Percentiles rank a stretch among this genome's conserved stretches.
These are phyloP conservation scores for Cladosporium sp. DNA, from an alignment of 2,329 filamentous ascomycete species.

Conservation along the genomic window DNA sequence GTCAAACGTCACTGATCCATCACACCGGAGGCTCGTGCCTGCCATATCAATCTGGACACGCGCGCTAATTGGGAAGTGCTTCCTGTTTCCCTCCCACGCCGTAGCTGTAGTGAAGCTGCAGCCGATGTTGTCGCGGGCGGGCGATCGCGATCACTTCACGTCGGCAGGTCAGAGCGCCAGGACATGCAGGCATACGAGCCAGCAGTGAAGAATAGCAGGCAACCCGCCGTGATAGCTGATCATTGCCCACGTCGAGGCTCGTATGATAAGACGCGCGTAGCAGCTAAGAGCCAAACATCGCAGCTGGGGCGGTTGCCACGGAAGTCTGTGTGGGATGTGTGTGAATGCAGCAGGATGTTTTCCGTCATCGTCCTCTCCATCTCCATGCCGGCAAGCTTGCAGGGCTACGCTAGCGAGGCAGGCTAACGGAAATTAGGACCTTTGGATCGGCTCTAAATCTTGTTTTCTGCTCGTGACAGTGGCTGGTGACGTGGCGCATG, in stretches of 20 bases:
- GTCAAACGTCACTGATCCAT: not conserved
- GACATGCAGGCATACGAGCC: not conserved
- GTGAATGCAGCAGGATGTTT: not conserved
- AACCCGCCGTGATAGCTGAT: not conserved
- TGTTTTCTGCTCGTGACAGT: not conserved
- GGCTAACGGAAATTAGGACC: conserved; percentile 4
- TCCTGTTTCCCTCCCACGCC: not conserved
- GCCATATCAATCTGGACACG: not conserved
- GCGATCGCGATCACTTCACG: not conserved
- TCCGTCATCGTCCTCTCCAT: too few relatives aligned
- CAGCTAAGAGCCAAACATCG: not conserved
- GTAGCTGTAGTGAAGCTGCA: not conserved
- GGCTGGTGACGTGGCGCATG: conserved; percentile 10
- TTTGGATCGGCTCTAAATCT: not conserved
- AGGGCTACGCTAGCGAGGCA: not conserved
- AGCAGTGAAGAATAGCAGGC: not conserved
- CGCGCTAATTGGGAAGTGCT: not conserved
- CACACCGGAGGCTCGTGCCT: conserved; percentile 6
- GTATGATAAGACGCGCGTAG: not conserved
- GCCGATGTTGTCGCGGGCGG: not conserved
- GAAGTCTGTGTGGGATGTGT: not conserved
- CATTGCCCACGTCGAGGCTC: not conserved
- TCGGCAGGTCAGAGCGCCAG: conserved; percentile 1
- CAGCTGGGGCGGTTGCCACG: not conserved
- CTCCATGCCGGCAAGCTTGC: not conserved